Percentiles rank a stretch among this genome's conserved stretches.
phyloP scores from a whole-genome alignment of 31 red algal genomes.

The Asparagopsis taxiformis region DNA sequence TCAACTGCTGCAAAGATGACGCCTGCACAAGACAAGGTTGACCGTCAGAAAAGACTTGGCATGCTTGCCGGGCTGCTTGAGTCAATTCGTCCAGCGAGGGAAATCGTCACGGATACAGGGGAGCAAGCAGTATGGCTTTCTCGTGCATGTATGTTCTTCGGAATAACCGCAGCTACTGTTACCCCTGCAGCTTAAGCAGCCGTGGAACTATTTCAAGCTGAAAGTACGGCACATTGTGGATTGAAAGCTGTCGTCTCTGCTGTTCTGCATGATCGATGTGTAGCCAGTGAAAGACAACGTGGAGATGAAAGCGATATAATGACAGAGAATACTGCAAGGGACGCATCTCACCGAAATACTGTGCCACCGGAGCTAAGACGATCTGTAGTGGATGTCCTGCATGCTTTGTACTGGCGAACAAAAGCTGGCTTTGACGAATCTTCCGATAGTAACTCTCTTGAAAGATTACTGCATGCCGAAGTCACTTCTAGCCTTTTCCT shows the following conservation, averaged over 20 bases:
- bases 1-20: too few relatives aligned
- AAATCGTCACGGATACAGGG: slow-evolving; percentile 59
- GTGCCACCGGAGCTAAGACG: slow-evolving; percentile 37
- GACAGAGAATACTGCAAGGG: not conserved
- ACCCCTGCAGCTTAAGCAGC: slow-evolving; percentile 80
- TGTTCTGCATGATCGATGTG: slow-evolving; percentile 19
- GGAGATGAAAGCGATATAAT: not conserved
- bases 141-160: slow-evolving; percentile 37
- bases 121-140: slow-evolving; percentile 64
- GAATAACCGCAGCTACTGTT: slow-evolving; percentile 48
- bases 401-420: slow-evolving; percentile 66
- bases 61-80: slow-evolving; percentile 55
- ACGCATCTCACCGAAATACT: not conserved
- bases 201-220: slow-evolving; percentile 69
- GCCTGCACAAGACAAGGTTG: too few relatives aligned
- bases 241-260: slow-evolving; percentile 45
- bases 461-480: slow-evolving; percentile 58
- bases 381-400: slow-evolving; percentile 63
- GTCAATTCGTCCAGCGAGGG: slow-evolving; percentile 52
- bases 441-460: slow-evolving; percentile 46
- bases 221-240: slow-evolving; percentile 62
- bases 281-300: not conserved
- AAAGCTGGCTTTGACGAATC: slow-evolving; percentile 74
- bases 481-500: slow-evolving; percentile 62
- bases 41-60: too few relatives aligned